Conservation (phyloP, 1,139 yeast species). For the Chernovozyma sophiae-reginae region DNA sequence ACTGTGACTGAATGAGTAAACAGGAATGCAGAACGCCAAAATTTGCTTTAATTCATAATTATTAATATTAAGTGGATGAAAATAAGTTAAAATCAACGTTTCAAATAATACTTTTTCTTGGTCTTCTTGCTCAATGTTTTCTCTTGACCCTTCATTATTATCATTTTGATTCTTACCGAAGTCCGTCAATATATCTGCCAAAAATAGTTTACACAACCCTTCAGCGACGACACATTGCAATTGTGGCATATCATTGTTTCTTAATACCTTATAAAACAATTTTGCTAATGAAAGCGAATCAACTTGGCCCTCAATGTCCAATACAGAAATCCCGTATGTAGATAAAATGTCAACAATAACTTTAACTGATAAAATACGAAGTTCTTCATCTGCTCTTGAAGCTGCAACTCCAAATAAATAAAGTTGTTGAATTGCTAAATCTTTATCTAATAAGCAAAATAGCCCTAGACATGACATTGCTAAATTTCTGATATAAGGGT, state of each 20-base stretch:
- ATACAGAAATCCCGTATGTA: conserved; percentile 65
- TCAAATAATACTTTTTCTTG: conserved; percentile 52
- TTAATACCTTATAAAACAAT: conserved; percentile 63
- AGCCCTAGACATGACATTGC: conserved; percentile 79
- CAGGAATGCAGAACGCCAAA: conserved; percentile 85
- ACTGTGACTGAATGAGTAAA: conserved; percentile 75
- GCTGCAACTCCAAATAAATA: conserved; percentile 64
- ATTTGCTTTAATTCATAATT: conserved; percentile 77
- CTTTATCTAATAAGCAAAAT: conserved; percentile 67
- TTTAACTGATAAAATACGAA: conserved; percentile 61
- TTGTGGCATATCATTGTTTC: conserved; percentile 53
- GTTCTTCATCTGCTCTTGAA: conserved; percentile 51
- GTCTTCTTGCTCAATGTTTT: conserved; percentile 20
- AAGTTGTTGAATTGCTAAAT: conserved; percentile 58
- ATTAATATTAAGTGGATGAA: conserved; percentile 58
- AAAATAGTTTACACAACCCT: conserved; percentile 76
- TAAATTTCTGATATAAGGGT: conserved; percentile 53
- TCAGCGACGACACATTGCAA: conserved; percentile 83
- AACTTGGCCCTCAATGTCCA: conserved; percentile 58
- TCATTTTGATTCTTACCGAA: conserved; percentile 35
- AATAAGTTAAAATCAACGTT: conserved; percentile 67
- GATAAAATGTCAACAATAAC: conserved; percentile 77
- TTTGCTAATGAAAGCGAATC: conserved; percentile 61
- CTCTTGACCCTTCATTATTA: conserved; percentile 11
- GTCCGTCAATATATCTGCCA: conserved; percentile 72